Conservation (phyloP, 345 rosid genomes). For the Garcia nutans region DNA sequence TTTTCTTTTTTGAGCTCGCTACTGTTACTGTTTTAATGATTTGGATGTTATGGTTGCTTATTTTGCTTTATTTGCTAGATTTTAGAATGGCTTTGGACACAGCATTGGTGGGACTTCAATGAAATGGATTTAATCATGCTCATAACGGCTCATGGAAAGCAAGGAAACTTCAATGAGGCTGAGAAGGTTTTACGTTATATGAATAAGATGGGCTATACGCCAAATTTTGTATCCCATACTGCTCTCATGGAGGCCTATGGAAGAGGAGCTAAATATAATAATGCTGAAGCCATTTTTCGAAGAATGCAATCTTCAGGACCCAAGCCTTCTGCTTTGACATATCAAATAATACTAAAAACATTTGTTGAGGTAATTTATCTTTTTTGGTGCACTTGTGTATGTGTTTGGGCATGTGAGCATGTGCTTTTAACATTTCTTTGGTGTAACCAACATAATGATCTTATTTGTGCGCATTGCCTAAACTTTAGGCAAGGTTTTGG, state of each 20-base stretch:
- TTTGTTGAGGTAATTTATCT: constrained; percentile 62
- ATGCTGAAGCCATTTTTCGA: constrained; percentile 88
- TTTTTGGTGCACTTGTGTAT: background rate
- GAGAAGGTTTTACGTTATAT: constrained; percentile 66
- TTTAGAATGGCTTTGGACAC: constrained; percentile 86
- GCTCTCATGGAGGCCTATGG: constrained; percentile 98
- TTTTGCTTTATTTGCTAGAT: constrained; percentile 47
- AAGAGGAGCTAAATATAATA: constrained; percentile 75
- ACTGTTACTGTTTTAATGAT: background rate
- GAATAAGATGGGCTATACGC: constrained; percentile 68
- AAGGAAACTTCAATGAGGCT: constrained; percentile 79
- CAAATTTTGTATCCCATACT: constrained; percentile 77
- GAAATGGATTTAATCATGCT: constrained; percentile 91
- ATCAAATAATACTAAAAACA: constrained; percentile 82
- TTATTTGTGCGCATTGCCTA: background rate
- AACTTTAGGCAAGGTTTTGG: background rate
- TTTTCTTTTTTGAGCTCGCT: background rate
- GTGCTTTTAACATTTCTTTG: background rate
- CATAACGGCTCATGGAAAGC: constrained; percentile 86
- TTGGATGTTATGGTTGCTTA: constrained; percentile 1
- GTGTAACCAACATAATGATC: background rate
- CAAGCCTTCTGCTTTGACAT: constrained; percentile 86
- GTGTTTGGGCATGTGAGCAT: background rate
- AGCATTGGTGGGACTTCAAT: constrained; percentile 85
- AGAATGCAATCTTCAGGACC: constrained; percentile 95